phyloP scores from a whole-genome alignment of 2,329 filamentous ascomycete genomes.

The Colletotrichum neosansevieriae region DNA sequence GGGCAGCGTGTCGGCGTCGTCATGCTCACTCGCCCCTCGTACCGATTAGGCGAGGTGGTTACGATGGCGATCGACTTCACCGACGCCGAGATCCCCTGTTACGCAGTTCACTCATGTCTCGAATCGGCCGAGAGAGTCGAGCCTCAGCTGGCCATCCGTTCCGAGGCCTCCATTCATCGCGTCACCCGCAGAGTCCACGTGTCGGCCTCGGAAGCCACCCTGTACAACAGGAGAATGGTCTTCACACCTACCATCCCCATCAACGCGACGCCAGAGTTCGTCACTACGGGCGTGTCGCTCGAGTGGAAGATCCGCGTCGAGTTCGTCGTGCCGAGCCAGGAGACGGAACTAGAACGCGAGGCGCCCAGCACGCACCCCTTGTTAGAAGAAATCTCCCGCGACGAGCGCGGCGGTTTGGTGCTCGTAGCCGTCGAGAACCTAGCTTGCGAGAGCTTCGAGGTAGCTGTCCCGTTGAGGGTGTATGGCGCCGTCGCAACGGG shows the following conservation, averaged over 20 bases:
- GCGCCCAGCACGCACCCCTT: constrained; percentile 60
- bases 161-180: constrained; percentile 85
- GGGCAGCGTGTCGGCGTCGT: constrained; percentile 93
- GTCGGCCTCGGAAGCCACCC: constrained; percentile 81
- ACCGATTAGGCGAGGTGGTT: constrained; percentile 88
- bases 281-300: constrained; percentile 87
- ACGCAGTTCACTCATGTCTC: constrained; percentile 84
- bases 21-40: constrained; percentile 88
- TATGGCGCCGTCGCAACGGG: constrained; percentile 75
- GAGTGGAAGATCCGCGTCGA: constrained; percentile 93
- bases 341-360: constrained; percentile 36
- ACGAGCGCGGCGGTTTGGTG: constrained; percentile 80
- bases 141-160: constrained; percentile 82
- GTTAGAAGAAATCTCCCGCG: constrained; percentile 82
- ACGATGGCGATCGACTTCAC: constrained; percentile 88
- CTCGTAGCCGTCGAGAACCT: constrained; percentile 83
- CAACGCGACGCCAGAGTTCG: constrained; percentile 87
- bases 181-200: constrained; percentile 87
- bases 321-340: constrained; percentile 79
- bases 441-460: constrained; percentile 90
- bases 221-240: constrained; percentile 82
- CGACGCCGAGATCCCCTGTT: constrained; percentile 82
- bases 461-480: constrained; percentile 84
- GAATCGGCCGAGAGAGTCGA: constrained; percentile 91
- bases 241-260: constrained; percentile 89